These are phyloP conservation scores for Tylopilus felleus DNA, from an alignment of 768 basidiomycete genomes.

Conservation along the genomic window DNA sequence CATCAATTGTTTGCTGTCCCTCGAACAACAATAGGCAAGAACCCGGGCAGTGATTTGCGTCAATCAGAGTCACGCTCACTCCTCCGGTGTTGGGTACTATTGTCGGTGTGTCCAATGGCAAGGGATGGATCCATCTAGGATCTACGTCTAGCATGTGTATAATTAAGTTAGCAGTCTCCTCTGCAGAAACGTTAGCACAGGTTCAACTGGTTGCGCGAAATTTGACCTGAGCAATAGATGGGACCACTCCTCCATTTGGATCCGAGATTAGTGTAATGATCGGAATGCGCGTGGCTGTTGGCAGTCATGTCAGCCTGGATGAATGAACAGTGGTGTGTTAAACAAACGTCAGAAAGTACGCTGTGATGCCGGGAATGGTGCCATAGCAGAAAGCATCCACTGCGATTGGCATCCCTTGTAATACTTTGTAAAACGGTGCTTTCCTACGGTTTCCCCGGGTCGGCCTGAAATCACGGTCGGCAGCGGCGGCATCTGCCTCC, in stretches of 20 bases:
- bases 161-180: conserved; percentile 89
- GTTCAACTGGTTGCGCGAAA: not conserved
- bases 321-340: not conserved
- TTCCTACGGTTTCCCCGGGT: conserved; percentile 56
- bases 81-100: conserved; percentile 80
- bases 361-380: conserved; percentile 79
- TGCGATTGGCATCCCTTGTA: conserved; percentile 96
- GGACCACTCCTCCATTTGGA: conserved; percentile 87
- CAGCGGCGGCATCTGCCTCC: conserved; percentile 61
- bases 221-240: conserved; percentile 85
- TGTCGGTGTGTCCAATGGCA: conserved; percentile 76
- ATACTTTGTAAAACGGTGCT: conserved; percentile 93
- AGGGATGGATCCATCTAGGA: conserved; percentile 81
- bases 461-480: conserved; percentile 45
- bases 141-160: conserved; percentile 89
- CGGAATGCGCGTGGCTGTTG: conserved; percentile 89
- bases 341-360: conserved; percentile 84
- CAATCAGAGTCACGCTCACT: conserved; percentile 88
- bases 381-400: conserved; percentile 98
- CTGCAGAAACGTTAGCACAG: conserved; percentile 20
- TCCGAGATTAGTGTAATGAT: conserved; percentile 92
- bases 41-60: conserved; percentile 98
- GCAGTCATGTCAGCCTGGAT: conserved; percentile 6
- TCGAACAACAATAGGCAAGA: conserved; percentile 94
- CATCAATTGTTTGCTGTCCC: conserved; percentile 83